Conservation (phyloP, 139 green algal genomes). For the Pleodorina starrii region DNA sequence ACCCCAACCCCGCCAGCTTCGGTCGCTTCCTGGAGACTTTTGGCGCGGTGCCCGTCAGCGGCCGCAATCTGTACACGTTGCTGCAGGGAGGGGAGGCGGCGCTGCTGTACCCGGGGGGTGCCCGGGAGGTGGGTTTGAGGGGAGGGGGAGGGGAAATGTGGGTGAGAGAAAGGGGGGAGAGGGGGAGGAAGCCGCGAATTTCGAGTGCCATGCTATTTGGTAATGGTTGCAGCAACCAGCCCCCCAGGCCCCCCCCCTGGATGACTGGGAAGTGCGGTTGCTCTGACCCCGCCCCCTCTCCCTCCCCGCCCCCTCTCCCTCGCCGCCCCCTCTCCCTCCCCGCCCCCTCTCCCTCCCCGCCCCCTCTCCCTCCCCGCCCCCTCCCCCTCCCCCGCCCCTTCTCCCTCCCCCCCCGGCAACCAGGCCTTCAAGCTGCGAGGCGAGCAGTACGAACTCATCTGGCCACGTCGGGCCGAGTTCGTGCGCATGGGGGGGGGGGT, state of each 20-base stretch:
- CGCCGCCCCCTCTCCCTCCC: neutral
- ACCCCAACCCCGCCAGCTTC: neutral
- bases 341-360: neutral
- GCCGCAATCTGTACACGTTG: conserved; percentile 85
- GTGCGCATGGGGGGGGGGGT: conserved; percentile 72
- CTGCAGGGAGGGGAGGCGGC: conserved; percentile 82
- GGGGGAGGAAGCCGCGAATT: neutral
- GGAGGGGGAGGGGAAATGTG: neutral
- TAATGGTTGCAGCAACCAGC: too few relatives aligned
- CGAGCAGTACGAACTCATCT: conserved; percentile 89
- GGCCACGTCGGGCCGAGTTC: conserved; percentile 93
- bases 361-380: neutral
- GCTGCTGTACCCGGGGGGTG: conserved; percentile 94
- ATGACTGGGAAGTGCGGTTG: too few relatives aligned
- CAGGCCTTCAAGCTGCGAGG: conserved; percentile 32
- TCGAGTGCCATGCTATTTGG: too few relatives aligned
- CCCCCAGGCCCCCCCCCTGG: too few relatives aligned
- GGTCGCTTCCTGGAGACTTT: conserved; percentile 84
- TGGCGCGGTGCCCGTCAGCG: conserved; percentile 91
- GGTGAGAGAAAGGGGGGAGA: neutral
- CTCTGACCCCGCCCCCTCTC: neutral
- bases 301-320: neutral
- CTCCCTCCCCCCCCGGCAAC: neutral
- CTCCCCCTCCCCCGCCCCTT: neutral
- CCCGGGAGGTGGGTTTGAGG: conserved; percentile 72